These are phyloP conservation scores for Vairimorpha necatrix DNA, from an alignment of 371 early-diverging fungal species.

Conservation along the genomic window DNA sequence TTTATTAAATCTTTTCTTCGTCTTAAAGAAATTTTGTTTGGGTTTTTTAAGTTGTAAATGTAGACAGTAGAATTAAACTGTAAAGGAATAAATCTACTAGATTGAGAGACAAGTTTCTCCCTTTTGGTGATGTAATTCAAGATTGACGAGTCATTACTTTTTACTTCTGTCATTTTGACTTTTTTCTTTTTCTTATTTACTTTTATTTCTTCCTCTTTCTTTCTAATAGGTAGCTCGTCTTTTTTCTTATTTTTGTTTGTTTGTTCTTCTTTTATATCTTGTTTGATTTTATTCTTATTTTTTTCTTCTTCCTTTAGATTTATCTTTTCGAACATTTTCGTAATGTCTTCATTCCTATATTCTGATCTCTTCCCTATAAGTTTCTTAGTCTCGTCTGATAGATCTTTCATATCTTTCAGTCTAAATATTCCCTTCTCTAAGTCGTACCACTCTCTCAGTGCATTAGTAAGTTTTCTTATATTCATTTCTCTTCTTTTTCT, in stretches of 20 bases:
- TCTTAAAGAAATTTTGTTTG: not conserved
- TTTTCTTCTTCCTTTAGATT: not conserved
- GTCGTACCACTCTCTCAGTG: not conserved
- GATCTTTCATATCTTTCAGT: not conserved
- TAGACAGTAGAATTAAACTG: not conserved
- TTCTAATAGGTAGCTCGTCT: not conserved
- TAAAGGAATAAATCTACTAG: not conserved
- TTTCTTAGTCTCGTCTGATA: not conserved
- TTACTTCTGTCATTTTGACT: not conserved
- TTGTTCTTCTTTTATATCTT: not conserved
- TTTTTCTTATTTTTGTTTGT: not conserved
- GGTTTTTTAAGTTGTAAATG: constrained; percentile 11
- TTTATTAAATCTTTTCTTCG: constrained; percentile 16
- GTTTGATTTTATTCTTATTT: not conserved
- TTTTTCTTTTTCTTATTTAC: not conserved
- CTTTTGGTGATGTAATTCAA: constrained; percentile 10
- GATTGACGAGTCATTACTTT: not conserved
- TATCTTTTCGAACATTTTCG: not conserved
- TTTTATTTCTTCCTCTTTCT: not conserved
- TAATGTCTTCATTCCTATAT: no score
- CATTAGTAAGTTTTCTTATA: not conserved
- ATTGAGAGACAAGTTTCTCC: not conserved
- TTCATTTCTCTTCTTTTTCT: not conserved
- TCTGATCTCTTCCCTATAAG: not conserved
- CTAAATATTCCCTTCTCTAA: not conserved